Conservation (phyloP, 2,329 filamentous ascomycete genomes). For the Fusarium subtropicale region DNA sequence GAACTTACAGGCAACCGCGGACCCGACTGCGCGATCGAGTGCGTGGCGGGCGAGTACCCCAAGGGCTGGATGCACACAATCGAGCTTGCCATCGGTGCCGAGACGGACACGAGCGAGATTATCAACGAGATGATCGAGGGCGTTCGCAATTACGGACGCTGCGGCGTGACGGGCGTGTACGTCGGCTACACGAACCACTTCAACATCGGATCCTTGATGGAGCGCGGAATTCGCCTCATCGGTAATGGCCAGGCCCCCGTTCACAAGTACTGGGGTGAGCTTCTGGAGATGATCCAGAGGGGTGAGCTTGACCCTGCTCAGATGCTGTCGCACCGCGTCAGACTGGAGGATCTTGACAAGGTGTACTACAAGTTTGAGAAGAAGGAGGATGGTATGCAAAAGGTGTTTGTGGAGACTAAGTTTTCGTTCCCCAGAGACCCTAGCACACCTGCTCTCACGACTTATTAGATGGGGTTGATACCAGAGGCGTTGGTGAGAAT, state of each 20-base stretch:
- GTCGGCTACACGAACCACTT: constrained; percentile 68
- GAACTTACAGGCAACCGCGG: constrained; percentile 78
- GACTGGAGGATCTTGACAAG: constrained; percentile 77
- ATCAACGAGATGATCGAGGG: constrained; percentile 82
- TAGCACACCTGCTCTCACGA: constrained; percentile 29
- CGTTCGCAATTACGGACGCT: constrained; percentile 78
- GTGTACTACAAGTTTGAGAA: constrained; percentile 73
- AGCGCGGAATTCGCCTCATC: constrained; percentile 84
- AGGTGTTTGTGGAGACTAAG: constrained; percentile 76
- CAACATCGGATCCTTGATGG: constrained; percentile 86
- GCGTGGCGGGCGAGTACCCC: constrained; percentile 69
- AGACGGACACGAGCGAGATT: constrained; percentile 87
- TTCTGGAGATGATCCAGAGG: constrained; percentile 75
- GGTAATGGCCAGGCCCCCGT: constrained; percentile 77
- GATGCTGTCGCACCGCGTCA: constrained; percentile 84
- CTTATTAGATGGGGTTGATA: constrained; percentile 12
- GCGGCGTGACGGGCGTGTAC: constrained; percentile 80
- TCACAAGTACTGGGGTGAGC: constrained; percentile 83
- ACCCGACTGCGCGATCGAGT: constrained; percentile 79
- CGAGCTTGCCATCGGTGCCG: constrained; percentile 71
- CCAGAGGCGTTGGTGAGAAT: not conserved
- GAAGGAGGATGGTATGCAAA: constrained; percentile 79
- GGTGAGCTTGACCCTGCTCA: constrained; percentile 78
- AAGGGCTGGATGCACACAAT: constrained; percentile 71
- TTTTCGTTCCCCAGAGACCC: constrained; percentile 62